Evolutionary conservation across 2,329 filamentous ascomycete species (phyloP), one percentile per base, ranked within the genome.

Genomic region (Fusarium zealandicum): DNA sequence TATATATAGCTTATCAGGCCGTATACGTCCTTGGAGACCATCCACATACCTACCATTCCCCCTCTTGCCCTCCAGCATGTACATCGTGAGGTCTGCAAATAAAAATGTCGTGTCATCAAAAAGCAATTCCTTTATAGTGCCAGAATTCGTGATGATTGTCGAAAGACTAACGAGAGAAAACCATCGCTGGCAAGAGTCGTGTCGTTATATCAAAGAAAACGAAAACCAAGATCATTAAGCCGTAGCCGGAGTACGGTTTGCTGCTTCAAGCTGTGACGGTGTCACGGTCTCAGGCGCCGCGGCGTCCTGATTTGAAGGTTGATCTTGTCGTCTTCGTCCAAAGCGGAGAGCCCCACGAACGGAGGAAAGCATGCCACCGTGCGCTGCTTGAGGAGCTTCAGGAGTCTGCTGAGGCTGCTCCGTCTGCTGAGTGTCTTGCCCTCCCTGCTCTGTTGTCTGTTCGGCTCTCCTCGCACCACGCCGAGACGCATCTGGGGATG

Each of bases 181-280:
- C 58, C 68, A 69, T 67, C 67, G 67, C 65, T 69, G 61, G 52
- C 27, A 46, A 49, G 43, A 58, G 54, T 56, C 54, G 57, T 60
- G 52, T 59, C 59, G 56, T 66, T 57, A 66, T 57, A 28, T 50
- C 35, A 46, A 14, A 59, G 57, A 45, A 55, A 50, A 50, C 44
- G 40, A 27, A 41, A 44, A 47, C 40, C 28, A 32, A 54, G 31
- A 44, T 50, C 47, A 55, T 54, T 53, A 54, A 43, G 67, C 43
- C 20, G 61, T 43, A 50, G 51, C 38, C 5, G 63, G 38, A 13
- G 61, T 63, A 43, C 73, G 72, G 43, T 70, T 69, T 47, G 76
- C 79, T 18, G 79, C 73, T 66, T 81, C 79, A 10, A 81, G 71
- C 59, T 81, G 78, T 43, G 77, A 78, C 6, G 79, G 79, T 10